These are phyloP conservation scores for Cantharellus cinnabarinus DNA, from an alignment of 768 basidiomycete genomes.

Conservation along the genomic window DNA sequence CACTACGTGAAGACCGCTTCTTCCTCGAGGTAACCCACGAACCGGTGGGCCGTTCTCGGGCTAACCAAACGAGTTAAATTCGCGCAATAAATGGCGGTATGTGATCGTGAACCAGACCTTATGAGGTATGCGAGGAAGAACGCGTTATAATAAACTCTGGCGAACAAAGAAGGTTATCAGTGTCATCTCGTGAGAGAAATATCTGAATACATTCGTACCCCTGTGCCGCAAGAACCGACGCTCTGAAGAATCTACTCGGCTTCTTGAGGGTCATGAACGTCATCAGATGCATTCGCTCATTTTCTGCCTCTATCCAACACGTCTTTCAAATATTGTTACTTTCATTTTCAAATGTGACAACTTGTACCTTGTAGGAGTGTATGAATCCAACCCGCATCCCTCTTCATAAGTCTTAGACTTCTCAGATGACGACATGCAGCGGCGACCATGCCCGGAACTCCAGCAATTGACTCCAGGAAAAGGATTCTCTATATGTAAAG, in stretches of 20 bases:
- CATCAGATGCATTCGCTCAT: conserved; percentile 93
- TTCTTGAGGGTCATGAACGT: conserved; percentile 87
- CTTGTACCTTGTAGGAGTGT: conserved; percentile 43
- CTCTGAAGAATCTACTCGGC: conserved; percentile 63
- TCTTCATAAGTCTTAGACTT: conserved; percentile 65
- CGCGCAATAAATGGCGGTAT: too few species aligned
- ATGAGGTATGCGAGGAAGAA: conserved; percentile 55
- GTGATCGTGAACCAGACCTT: conserved; percentile 30
- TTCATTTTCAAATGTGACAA: too few species aligned
- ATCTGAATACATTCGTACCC: conserved; percentile 20
- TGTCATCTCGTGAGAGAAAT: background rate
- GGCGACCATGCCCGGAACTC: conserved; percentile 89
- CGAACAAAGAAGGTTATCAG: background rate
- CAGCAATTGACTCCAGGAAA: conserved; percentile 77
- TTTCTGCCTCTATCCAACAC: conserved; percentile 51
- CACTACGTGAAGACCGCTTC: conserved; percentile 88
- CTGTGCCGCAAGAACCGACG: conserved; percentile 72
- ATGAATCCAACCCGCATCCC: conserved; percentile 67
- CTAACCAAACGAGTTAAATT: conserved; percentile 5
- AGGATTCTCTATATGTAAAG: conserved; percentile 26
- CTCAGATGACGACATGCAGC: conserved; percentile 72
- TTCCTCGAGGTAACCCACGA: conserved; percentile 84
- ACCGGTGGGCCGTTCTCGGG: conserved; percentile 40
- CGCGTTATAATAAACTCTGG: conserved; percentile 52
- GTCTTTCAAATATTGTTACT: background rate